Conservation (phyloP, 1,284 basidiomycete species). For the Irpex sp. region DNA sequence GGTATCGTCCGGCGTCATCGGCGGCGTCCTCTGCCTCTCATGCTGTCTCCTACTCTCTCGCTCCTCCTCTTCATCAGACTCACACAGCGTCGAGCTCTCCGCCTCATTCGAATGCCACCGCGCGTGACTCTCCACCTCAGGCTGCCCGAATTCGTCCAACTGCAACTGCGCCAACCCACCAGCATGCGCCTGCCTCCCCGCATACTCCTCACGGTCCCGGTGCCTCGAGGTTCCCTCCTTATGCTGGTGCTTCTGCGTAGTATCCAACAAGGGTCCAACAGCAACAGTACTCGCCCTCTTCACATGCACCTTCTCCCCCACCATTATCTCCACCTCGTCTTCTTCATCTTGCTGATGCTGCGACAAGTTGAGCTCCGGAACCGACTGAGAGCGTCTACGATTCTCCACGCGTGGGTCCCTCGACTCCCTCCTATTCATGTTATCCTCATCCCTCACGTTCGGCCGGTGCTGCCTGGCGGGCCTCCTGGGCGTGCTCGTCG, state of each 20-base stretch:
- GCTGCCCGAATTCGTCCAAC: neutral
- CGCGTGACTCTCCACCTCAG: neutral
- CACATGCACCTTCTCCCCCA: neutral
- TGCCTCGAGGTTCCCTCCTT: conserved; percentile 6
- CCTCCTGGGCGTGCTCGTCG: conserved; percentile 3
- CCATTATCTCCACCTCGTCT: neutral
- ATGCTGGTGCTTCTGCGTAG: neutral
- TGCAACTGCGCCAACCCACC: conserved; percentile 4
- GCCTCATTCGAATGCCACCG: neutral
- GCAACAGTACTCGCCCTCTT: neutral
- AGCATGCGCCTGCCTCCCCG: conserved; percentile 28
- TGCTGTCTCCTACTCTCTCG: too few relatives aligned
- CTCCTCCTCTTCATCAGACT: neutral
- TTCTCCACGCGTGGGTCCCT: conserved; percentile 5
- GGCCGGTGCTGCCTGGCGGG: too few relatives aligned
- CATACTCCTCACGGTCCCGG: conserved; percentile 13
- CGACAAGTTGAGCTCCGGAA: conserved; percentile 10
- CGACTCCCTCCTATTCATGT: too few relatives aligned
- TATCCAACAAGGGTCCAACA: neutral
- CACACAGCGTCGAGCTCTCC: neutral
- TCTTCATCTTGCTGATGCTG: neutral
- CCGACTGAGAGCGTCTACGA: conserved; percentile 25
- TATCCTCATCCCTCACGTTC: too few relatives aligned
- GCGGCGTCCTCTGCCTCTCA: conserved; percentile 20
- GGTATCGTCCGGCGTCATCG: conserved; percentile 31